Conservation (phyloP, 768 basidiomycete genomes). For the Panus rudis region DNA sequence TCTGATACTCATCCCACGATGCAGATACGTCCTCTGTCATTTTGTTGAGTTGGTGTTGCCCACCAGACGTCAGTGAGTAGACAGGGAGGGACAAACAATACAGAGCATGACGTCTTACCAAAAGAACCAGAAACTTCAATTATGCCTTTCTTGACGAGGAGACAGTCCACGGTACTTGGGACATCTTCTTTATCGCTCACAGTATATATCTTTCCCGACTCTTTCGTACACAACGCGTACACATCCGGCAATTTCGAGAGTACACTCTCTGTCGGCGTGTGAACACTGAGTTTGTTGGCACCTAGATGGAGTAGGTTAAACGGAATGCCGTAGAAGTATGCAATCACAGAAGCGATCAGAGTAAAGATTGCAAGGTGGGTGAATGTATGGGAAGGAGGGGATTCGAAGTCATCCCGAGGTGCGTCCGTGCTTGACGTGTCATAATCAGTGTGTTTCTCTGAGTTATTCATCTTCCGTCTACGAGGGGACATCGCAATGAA, state of each 20-base stretch:
- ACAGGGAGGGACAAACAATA: background rate
- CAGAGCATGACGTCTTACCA: conserved; percentile 33
- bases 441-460: too few relatives aligned
- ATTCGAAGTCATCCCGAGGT: too few relatives aligned
- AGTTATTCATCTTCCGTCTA: too few relatives aligned
- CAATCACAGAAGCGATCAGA: too few relatives aligned
- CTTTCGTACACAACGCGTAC: conserved; percentile 54
- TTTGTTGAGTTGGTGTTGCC: too few relatives aligned
- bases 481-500: too few relatives aligned
- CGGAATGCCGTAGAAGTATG: too few relatives aligned
- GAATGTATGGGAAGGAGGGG: too few relatives aligned
- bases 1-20: conserved; percentile 22
- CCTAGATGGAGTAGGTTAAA: too few relatives aligned
- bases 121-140: conserved; percentile 44
- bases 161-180: conserved; percentile 50
- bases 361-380: too few relatives aligned
- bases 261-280: background rate
- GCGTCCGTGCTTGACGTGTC: too few relatives aligned
- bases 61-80: background rate
- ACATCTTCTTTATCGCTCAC: conserved; percentile 42
- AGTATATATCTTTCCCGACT: conserved; percentile 52
- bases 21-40: conserved; percentile 14
- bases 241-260: conserved; percentile 14
- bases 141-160: conserved; percentile 42
- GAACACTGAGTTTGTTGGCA: too few relatives aligned